phyloP scores from a whole-genome alignment of 1,139 yeast species.

The Magnusiomyces tetraspermus region DNA sequence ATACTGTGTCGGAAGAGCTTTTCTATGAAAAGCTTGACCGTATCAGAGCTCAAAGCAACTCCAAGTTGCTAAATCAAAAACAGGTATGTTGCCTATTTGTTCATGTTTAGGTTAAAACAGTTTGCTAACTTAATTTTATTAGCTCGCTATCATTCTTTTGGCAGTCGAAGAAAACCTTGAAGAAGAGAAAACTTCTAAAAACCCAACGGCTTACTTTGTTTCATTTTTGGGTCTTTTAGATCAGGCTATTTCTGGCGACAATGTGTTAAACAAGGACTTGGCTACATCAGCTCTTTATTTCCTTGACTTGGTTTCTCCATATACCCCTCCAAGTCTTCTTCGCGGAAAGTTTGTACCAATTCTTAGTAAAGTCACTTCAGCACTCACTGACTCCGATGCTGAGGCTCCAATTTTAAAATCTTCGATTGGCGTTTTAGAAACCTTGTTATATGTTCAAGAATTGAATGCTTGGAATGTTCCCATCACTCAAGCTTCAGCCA shows the following conservation, averaged over 20 bases:
- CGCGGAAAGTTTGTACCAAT: conserved; percentile 68
- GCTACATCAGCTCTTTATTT: conserved; percentile 75
- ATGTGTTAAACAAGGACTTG: conserved; percentile 46
- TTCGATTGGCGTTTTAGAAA: conserved; percentile 76
- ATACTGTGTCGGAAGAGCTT: not conserved
- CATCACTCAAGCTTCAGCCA: conserved; percentile 52
- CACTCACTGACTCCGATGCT: conserved; percentile 56
- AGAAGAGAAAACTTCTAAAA: conserved; percentile 53
- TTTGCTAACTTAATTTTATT: not conserved
- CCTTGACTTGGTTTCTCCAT: conserved; percentile 70
- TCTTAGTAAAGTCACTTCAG: conserved; percentile 70
- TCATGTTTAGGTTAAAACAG: not conserved
- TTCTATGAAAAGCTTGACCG: conserved; percentile 47
- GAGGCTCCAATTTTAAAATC: conserved; percentile 84
- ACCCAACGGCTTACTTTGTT: conserved; percentile 65
- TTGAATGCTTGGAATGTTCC: conserved; percentile 58
- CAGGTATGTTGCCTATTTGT: conserved; percentile 34
- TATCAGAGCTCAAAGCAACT: conserved; percentile 59
- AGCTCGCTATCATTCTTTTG: conserved; percentile 56
- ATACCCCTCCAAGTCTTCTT: conserved; percentile 58
- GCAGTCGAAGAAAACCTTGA: conserved; percentile 86
- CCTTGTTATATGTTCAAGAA: conserved; percentile 73
- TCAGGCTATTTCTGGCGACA: conserved; percentile 43
- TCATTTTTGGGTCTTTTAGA: conserved; percentile 75
- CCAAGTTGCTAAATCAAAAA: conserved; percentile 77